Evolutionary conservation across 345 rosid genomes (phyloP).

Genomic region (Populus davidiana): DNA sequence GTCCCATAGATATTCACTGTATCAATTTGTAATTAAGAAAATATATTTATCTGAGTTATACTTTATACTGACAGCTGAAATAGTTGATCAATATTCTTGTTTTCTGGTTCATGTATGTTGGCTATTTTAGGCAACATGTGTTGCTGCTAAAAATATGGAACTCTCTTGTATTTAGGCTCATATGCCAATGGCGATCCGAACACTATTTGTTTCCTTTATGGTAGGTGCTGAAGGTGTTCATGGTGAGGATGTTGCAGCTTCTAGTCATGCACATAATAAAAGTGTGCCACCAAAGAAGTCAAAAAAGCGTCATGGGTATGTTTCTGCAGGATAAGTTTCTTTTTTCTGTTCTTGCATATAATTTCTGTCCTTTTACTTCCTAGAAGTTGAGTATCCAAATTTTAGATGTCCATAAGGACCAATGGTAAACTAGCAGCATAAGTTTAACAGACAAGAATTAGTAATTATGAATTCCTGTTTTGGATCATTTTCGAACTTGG

Average conservation of each 20-base stretch:
- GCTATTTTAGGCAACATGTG: background rate
- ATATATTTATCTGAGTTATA: background rate
- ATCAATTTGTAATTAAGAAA: background rate
- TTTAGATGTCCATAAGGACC: background rate
- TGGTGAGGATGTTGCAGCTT: constrained; percentile 18
- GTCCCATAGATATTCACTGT: background rate
- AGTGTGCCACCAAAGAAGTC: constrained; percentile 59
- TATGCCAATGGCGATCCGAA: background rate
- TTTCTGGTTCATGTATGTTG: background rate
- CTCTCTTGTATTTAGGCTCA: background rate
- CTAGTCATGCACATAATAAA: constrained; percentile 36
- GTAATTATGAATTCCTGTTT: background rate
- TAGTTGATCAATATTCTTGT: background rate
- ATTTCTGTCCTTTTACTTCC: background rate
- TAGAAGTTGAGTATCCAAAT: background rate
- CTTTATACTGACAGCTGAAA: background rate
- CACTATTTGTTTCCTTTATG: background rate
- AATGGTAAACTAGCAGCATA: background rate
- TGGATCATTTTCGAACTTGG: background rate
- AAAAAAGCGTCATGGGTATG: constrained; percentile 85
- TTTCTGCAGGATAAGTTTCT: constrained; percentile 12
- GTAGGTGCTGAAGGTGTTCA: constrained; percentile 23
- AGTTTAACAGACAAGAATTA: background rate
- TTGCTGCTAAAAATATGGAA: background rate
- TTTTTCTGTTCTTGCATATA: background rate